Base-by-base conservation (phyloP, 2,329 filamentous ascomycete species). In the Trichoderma gracile region DNA sequence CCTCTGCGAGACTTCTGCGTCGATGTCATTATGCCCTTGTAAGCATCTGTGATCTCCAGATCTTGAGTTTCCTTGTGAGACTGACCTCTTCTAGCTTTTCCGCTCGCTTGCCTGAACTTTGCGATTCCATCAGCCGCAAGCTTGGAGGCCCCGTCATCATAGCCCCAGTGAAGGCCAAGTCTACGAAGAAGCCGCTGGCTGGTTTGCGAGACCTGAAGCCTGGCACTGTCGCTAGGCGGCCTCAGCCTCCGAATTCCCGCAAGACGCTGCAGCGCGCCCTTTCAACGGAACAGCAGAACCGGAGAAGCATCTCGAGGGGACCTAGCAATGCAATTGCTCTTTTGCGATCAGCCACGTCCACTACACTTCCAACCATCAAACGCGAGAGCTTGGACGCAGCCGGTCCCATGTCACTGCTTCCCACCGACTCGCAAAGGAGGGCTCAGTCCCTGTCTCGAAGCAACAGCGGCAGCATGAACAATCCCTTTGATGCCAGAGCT, bases 11-110 rank as follows among this genome's bases (percentile, higher is more conserved):
- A 90, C 73, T 95, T 94, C 72, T 94, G 90, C 71, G 81, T 91
- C 17, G 91, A 95, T 72, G 89, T 95, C 46, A 87, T 95, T 69
- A 79, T 92, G 50, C 91, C 91, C 40, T 94, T 94, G 86, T 89
- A 79, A 81, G 86, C 76, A 8, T 33, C 40, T 6, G 9, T 19
- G 19, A 8, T 12, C 1, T 7, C 3, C 12, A 38, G 5, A 5
- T 12, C 2, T 15, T 12, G n/a, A 15, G 66, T n/a, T 7, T 21
- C 3, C 27, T 33, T 50, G 52, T 42, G 10, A 40, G 7, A 23
- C 79, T 84, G 68, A 84, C 65, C 42, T n/a, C 30, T 40, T 66
- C 45, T 65, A 89, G 87, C 77, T 95, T 92, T 73, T 88, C 89
- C 40, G 86, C 90, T 15, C 87, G 91, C 40, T 79, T 93, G n/a